Base-by-base conservation (phyloP, 2,329 filamentous ascomycete species). In the Pyricularia sp. region DNA sequence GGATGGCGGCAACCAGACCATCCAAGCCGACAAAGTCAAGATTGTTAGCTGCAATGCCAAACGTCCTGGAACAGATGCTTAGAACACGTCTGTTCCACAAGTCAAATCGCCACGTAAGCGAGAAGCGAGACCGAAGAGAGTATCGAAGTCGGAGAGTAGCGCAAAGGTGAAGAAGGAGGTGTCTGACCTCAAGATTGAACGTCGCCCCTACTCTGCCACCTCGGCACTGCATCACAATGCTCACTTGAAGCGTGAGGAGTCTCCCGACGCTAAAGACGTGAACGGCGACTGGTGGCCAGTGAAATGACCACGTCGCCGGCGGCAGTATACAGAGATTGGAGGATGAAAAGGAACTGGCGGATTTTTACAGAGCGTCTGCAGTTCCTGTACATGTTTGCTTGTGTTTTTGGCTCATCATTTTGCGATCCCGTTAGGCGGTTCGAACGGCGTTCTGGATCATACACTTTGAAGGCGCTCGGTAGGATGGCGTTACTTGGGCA, bases 11-110 rank as follows among this genome's bases (percentile, higher is more conserved):
- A 85, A 84, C 65, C 84, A 87, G 67, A 84, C 85, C 0, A 86
- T 97, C 16, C 79, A 84, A 49, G 92, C 93, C 24, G 93, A 70
- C 74, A 93, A 92, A 75, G 90, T 99, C 77, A 97, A 97, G 86
- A 99, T 99, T 70, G 94, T 99, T 62, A 96, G 91, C 78, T 97
- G 93, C 78, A 96, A 96, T 73, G 93, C 93, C 70, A 97, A 97
- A 82, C 81, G 63, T 44, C 63, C 63, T 33, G 63, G 63, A 19
- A 57, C 57, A 57, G 63, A 57, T 57, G 53, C 49, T 13, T 64
- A 64, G 63, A 31, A 40, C n/a, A 40, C 49, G 13, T 10, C 49
- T 31, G 55, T 28, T 59, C 24, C 24, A 13, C 24, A 26, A 16
- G 55, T 28, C 24, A 19, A 26, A 19, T 16, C 55, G 13, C 28